Conservation (phyloP, 2,329 filamentous ascomycete species). For the Leptodontidium sp. region DNA sequence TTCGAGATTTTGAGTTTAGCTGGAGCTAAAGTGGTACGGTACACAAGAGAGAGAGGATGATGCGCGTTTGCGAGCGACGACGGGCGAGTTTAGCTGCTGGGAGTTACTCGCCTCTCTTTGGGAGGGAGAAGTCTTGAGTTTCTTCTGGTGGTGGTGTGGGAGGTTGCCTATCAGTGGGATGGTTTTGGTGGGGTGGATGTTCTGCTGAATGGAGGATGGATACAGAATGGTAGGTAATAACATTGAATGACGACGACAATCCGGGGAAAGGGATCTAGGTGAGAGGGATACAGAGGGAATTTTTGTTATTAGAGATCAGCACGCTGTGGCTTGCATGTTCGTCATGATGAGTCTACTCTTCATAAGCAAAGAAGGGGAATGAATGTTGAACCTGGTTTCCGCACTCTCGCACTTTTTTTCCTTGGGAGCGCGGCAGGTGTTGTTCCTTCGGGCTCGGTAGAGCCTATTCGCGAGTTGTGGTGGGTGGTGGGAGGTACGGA, state of each 20-base stretch:
- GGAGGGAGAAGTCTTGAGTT: not conserved
- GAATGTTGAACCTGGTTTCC: not conserved
- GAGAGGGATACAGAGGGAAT: not conserved
- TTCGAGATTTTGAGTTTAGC: not conserved
- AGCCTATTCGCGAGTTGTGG: not conserved
- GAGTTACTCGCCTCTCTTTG: not conserved
- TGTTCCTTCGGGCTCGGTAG: slow-evolving; percentile 3
- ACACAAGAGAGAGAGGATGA: not conserved
- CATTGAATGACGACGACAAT: slow-evolving; percentile 7
- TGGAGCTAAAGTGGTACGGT: not conserved
- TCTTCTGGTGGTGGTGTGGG: not conserved
- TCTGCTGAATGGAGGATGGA: not conserved
- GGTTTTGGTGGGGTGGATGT: slow-evolving; percentile 6
- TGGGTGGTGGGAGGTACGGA: not conserved
- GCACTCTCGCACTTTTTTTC: not conserved
- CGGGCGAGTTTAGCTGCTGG: not conserved
- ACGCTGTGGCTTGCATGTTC: slow-evolving; percentile 8
- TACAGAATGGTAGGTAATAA: too few relatives aligned
- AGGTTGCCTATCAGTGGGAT: not conserved
- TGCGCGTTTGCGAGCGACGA: slow-evolving; percentile 3
- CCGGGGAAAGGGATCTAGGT: not conserved
- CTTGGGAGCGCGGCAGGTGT: not conserved
- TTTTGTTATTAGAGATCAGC: not conserved
- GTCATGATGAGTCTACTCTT: slow-evolving; percentile 10
- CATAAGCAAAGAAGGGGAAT: not conserved